These are phyloP conservation scores for Colletotrichum melonis DNA, from an alignment of 2,329 filamentous ascomycete species.

Conservation along the genomic window DNA sequence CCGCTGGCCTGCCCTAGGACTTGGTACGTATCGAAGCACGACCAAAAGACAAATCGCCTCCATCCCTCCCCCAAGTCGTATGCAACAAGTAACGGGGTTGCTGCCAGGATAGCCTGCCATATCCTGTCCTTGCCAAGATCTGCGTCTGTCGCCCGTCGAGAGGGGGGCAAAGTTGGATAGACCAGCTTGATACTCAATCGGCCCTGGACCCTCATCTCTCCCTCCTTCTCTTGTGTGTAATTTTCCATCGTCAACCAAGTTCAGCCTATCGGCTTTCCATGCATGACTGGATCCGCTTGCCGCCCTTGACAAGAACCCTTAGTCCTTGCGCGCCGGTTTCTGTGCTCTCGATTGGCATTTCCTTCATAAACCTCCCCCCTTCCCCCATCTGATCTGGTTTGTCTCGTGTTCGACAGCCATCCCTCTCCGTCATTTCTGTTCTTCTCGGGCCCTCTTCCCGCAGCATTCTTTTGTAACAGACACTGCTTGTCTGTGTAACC, in stretches of 20 bases:
- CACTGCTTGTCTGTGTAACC: slow-evolving; percentile 10
- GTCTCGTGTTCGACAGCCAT: background rate
- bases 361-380: slow-evolving; percentile 28
- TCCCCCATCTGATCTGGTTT: slow-evolving; percentile 10
- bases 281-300: slow-evolving; percentile 30
- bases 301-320: slow-evolving; percentile 31
- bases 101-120: slow-evolving; percentile 28
- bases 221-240: slow-evolving; percentile 18
- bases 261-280: slow-evolving; percentile 14
- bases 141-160: slow-evolving; percentile 9
- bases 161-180: slow-evolving; percentile 4
- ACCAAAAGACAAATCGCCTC: slow-evolving; percentile 28
- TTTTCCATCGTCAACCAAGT: slow-evolving; percentile 30
- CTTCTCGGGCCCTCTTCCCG: slow-evolving; percentile 23
- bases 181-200: background rate
- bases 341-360: slow-evolving; percentile 4
- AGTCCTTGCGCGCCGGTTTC: slow-evolving; percentile 21
- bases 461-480: slow-evolving; percentile 11
- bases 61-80: slow-evolving; percentile 13
- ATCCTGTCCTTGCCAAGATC: slow-evolving; percentile 21
- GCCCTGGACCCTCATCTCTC: slow-evolving; percentile 14
- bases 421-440: slow-evolving; percentile 10
- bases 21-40: slow-evolving; percentile 28
- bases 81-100: slow-evolving; percentile 18
- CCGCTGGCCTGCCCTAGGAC: background rate